Percentiles rank a stretch among this genome's conserved stretches.
These are phyloP conservation scores for Colletotrichum noveboracense DNA, from an alignment of 2,329 filamentous ascomycete genomes.

Conservation along the genomic window DNA sequence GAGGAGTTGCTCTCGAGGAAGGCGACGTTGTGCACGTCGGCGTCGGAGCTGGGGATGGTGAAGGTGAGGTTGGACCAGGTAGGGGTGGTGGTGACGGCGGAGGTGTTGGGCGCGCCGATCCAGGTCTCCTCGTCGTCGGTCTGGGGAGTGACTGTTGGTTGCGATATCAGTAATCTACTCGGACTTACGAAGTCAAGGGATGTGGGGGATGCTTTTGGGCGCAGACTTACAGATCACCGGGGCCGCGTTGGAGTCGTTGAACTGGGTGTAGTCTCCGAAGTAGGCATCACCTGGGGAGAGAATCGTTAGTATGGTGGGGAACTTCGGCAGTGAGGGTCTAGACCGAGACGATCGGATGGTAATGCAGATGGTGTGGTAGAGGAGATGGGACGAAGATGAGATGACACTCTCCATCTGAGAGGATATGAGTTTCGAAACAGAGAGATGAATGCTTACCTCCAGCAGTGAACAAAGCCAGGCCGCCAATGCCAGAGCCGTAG, in stretches of 20 bases:
- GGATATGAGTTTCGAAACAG: neutral
- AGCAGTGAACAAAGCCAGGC: constrained; percentile 27
- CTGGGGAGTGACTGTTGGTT: constrained; percentile 12
- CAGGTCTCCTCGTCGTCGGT: constrained; percentile 11
- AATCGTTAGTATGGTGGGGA: neutral
- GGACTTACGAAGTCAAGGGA: neutral
- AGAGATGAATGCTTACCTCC: constrained; percentile 22
- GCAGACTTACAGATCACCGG: constrained; percentile 8
- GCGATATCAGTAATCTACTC: neutral
- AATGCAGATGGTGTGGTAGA: neutral
- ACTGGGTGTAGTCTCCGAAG: neutral
- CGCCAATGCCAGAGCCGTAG: constrained; percentile 29
- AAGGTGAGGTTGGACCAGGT: constrained; percentile 30
- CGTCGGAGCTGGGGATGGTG: constrained; percentile 25
- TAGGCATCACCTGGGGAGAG: neutral
- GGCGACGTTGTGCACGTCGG: constrained; percentile 24
- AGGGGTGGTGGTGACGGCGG: neutral
- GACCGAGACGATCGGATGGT: neutral
- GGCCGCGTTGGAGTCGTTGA: constrained; percentile 12
- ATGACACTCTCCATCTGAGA: neutral
- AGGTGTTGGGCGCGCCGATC: constrained; percentile 23
- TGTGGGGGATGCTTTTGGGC: neutral
- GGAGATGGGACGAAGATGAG: neutral
- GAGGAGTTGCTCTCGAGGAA: constrained; percentile 17
- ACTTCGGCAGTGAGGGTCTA: neutral